Evolutionary conservation across 768 basidiomycete genomes (phyloP).

Genomic region (Lactarius hatsudake): DNA sequence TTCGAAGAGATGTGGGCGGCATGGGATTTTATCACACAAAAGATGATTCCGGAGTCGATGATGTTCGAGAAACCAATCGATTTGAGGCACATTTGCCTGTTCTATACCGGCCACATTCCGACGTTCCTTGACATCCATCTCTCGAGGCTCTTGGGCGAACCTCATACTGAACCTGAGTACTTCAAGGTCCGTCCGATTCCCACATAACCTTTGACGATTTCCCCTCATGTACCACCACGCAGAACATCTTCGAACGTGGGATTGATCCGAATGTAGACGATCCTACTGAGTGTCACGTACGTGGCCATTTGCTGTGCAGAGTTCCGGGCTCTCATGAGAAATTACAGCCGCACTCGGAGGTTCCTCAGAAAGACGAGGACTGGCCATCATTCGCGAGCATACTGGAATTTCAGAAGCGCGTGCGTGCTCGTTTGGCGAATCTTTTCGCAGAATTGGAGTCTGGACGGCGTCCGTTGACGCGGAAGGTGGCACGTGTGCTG

Average conservation of each 20-base stretch:
- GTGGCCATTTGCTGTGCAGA: constrained; percentile 30
- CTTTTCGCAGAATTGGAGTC: constrained; percentile 73
- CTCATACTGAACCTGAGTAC: constrained; percentile 77
- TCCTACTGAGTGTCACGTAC: constrained; percentile 79
- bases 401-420: constrained; percentile 72
- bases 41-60: constrained; percentile 87
- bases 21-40: constrained; percentile 83
- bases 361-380: constrained; percentile 74
- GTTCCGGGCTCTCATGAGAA: not conserved
- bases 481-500: constrained; percentile 72
- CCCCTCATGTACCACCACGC: constrained; percentile 6
- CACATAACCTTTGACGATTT: not conserved
- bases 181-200: constrained; percentile 56
- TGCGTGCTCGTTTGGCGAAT: constrained; percentile 64
- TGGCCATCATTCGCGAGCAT: constrained; percentile 81
- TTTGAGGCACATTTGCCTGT: constrained; percentile 93
- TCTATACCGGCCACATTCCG: constrained; percentile 94
- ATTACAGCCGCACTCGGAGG: constrained; percentile 78
- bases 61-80: constrained; percentile 90
- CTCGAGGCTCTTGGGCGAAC: constrained; percentile 67
- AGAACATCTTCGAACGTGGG: constrained; percentile 88
- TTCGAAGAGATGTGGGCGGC: constrained; percentile 84
- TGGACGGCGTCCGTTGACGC: constrained; percentile 48
- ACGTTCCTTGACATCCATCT: constrained; percentile 91
- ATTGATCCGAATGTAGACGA: constrained; percentile 96